phyloP scores from a whole-genome alignment of 768 basidiomycete genomes.

The Naganishia kalamii region DNA sequence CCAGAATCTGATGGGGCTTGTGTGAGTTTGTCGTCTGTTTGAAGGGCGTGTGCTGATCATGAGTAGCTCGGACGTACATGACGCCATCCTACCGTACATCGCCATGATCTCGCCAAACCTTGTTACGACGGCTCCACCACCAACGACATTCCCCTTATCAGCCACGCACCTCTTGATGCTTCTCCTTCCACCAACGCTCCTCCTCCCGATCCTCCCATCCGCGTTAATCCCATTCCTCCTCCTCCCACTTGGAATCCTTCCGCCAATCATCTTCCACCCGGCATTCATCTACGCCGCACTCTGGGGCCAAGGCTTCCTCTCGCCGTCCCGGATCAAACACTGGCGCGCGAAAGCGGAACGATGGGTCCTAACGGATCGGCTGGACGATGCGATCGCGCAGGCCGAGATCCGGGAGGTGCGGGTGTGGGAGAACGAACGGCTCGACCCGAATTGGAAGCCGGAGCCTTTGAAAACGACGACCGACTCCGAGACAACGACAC shows the following conservation, averaged over 20 bases:
- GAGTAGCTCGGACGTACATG: constrained; percentile 24
- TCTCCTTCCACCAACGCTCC: constrained; percentile 35
- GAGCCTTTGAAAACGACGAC: constrained; percentile 16
- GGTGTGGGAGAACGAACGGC: constrained; percentile 45
- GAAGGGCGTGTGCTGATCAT: neutral
- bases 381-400: constrained; percentile 35
- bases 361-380: constrained; percentile 33
- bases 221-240: constrained; percentile 37
- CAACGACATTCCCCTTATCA: constrained; percentile 36
- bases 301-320: constrained; percentile 3
- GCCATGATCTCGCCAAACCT: constrained; percentile 17
- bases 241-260: constrained; percentile 36
- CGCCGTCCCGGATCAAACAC: neutral
- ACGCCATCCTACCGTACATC: constrained; percentile 23
- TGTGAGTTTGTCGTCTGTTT: constrained; percentile 52
- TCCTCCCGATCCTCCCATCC: constrained; percentile 37
- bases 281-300: constrained; percentile 30
- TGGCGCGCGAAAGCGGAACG: constrained; percentile 28
- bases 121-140: constrained; percentile 18
- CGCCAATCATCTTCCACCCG: constrained; percentile 42
- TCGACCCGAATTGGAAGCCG: constrained; percentile 33
- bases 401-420: constrained; percentile 33
- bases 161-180: constrained; percentile 39
- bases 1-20: constrained; percentile 80
- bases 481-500: neutral